Conservation (phyloP, 2,329 filamentous ascomycete genomes). For the Alternaria ventricosa region DNA sequence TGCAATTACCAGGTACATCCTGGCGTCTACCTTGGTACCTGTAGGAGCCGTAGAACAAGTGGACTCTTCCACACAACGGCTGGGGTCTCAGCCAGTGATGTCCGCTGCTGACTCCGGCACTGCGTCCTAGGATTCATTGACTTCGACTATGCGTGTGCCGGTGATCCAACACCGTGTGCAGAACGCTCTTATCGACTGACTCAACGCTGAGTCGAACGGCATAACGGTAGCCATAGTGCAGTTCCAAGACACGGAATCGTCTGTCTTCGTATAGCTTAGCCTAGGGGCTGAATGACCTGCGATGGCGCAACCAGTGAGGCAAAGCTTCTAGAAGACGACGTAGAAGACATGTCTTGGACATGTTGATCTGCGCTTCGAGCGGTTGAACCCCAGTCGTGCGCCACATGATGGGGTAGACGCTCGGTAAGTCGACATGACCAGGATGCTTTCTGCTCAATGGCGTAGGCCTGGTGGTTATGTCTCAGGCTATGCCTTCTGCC, state of each 20-base stretch:
- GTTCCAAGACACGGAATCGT: background rate
- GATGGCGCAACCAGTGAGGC: background rate
- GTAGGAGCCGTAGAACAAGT: slow-evolving; percentile 35
- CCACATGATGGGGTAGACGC: slow-evolving; percentile 9
- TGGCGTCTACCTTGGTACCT: slow-evolving; percentile 21
- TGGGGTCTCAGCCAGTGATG: background rate
- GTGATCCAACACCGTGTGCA: background rate
- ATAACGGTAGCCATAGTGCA: background rate
- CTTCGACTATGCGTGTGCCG: background rate
- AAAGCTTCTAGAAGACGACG: slow-evolving; percentile 6
- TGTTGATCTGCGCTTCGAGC: slow-evolving; percentile 17
- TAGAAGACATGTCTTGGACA: slow-evolving; percentile 1
- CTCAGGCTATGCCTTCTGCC: background rate
- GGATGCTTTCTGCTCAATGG: background rate
- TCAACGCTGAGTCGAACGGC: slow-evolving; percentile 1
- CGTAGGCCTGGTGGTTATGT: background rate
- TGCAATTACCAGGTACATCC: slow-evolving; percentile 20
- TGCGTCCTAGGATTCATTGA: background rate
- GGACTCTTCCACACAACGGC: background rate
- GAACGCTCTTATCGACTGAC: background rate
- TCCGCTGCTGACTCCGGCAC: background rate
- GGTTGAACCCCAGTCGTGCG: slow-evolving; percentile 23
- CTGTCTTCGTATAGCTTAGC: background rate
- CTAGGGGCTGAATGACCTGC: background rate
- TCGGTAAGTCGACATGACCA: background rate